Evolutionary conservation across 768 basidiomycete species (phyloP), one percentile per base, ranked within the genome.

Genomic region (Auriscalpium orientale): DNA sequence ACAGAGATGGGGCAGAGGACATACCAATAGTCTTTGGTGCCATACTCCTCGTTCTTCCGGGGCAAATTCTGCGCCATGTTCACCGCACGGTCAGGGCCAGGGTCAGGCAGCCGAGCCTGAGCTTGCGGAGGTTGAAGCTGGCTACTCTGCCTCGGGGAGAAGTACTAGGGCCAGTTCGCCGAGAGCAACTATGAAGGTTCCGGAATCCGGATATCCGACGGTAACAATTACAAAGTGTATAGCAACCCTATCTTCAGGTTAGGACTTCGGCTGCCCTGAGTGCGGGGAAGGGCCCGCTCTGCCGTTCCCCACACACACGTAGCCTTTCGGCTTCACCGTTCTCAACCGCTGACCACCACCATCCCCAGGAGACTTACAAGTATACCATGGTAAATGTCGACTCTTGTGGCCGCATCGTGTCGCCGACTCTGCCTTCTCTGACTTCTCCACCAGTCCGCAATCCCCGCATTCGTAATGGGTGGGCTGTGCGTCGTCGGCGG

Each of bases 391-490:
- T 51, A 16, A 20, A 37, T 20, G 16, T 18, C 28, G 28, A 4
- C 4, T 4, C 28, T 28, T 28, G 28, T 28, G 4, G 28, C 28
- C 28, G 4, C 28, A 28, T 28, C 28, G 28, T 7, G 28, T 28
- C 28, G 28, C 28, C 28, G 7, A 4, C 28, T 28, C 28, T 38
- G 15, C 2, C 5, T 16, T 12, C 28, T 13, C 33, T n/a, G 34
- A 35, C 49, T 60, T 45, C 53, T 20, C 11, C 5, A 15, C 36
- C 63, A 89, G 89, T 90, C 88, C 70, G 89, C 89, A 45, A 81
- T 87, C 72, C 89, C 90, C 64, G 86, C 89, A 49, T 86, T 83
- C 70, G 71, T 81, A 45, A 89, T 91, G 78, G 87, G 89, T 56
- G 78, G 72, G 54, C 73, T 92, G 59, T 91, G 89, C 68, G 73